Base-by-base conservation (phyloP, 345 rosid genomes). In the Orychophragmus violaceus region DNA sequence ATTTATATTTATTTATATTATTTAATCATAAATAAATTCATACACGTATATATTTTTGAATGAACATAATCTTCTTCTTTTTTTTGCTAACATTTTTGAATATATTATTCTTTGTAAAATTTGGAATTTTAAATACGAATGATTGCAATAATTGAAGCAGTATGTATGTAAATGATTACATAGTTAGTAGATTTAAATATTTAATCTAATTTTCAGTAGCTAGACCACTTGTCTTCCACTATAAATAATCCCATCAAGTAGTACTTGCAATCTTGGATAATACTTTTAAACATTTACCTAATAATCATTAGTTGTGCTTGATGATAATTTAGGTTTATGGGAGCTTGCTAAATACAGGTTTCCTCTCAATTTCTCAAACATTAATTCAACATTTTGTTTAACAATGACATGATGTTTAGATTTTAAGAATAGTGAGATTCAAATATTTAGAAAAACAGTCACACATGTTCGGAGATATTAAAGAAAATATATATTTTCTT, bases 11-110 rank as follows among this genome's bases (percentile, higher is more conserved):
- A n/a, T n/a, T n/a, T n/a, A n/a, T n/a, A n/a, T n/a, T n/a, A n/a
- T n/a, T n/a, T 56, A 24, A 46, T 55, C 62, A 21, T 14, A 54
- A 36, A 71, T 46, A 55, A 45, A 42, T 70, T 62, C 58, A 63
- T 64, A 23, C 44, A 56, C 70, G 64, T 63, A 17, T 23, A 41
- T 6, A 19, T 27, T 69, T 46, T 30, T 11, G 4, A 9, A 36
- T 36, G 42, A 36, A 4, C 5, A 36, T 36, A 14, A 36, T 13
- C 16, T 36, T 36, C 42, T 5, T 36, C 16, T 36, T 36, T 12
- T 16, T 36, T 36, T 13, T 16, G 12, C 42, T 36, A 36, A n/a
- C n/a, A n/a, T n/a, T n/a, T n/a, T n/a, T n/a, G n/a, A n/a, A n/a
- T n/a, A n/a, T n/a, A 8, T 66, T 22, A 9, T 19, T 18, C 51